Base-by-base conservation (phyloP, 495 filamentous ascomycete genomes). In the Neurospora hispaniola region DNA sequence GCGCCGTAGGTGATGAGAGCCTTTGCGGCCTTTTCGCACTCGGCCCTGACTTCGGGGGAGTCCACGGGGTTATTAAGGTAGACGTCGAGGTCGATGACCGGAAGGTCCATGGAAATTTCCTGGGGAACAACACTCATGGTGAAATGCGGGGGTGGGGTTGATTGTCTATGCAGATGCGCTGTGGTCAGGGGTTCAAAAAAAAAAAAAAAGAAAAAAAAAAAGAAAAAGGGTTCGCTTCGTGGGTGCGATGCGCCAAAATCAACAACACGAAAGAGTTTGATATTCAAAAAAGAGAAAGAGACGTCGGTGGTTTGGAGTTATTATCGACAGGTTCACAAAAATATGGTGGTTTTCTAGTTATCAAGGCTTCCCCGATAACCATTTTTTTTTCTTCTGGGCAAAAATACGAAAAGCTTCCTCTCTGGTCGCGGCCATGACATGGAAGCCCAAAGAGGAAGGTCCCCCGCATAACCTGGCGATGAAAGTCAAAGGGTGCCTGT, bases 51-150 rank as follows among this genome's bases (percentile, higher is more conserved):
- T 11, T 74, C 80, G 48, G 79, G 54, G 12, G 81, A 83, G 66
- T 78, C 74, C 44, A 66, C 76, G 7, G 84, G 73, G 4, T 80
- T 71, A 71, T 74, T 70, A 42, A 80, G 84, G 74, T 83, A 86
- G 74, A 85, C 71, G 73, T 86, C 84, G 41, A 86, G 83, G 76
- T 86, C 85, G 79, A 86, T 81, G 74, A 86, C 75, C n/a, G 85
- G 84, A 69, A 86, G 81, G 76, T 86, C 83, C 85, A 86, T 86
- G 18, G 84, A 76, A 10, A 80, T 16, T 59, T 80, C 75, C 27
- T 75, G 59, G 38, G 71, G 59, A 20, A 66, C 11, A 69, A 75
- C 73, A 35, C 16, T 66, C 54, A 66, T 66, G 11, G 38, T 46
- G 41, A 71, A 71, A 41, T 43, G 69, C 43, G 40, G 69, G 43